Evolutionary conservation across 257 asterid genomes (phyloP), one percentile per base, ranked within the genome.

Genomic region (Solanum peruvianum): DNA sequence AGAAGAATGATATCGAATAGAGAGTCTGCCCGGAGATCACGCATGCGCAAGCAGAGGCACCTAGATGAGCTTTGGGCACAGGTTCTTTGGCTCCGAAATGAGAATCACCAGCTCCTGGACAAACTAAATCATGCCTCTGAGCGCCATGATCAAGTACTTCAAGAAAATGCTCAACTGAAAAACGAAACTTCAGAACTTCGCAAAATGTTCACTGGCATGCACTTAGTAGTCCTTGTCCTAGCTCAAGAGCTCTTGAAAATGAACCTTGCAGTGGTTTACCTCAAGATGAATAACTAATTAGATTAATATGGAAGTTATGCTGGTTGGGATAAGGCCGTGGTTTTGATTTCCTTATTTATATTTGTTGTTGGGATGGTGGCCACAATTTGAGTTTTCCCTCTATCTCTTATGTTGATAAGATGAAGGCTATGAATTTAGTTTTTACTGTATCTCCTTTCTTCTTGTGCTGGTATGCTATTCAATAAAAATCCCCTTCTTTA

Each of bases 51-150:
- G 88, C 98, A 95, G 83, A 96, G 91, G 90, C 99, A 95, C 86
- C 88, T 96, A 83, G 98, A 94, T 44, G 99, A 94, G 93, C 98
- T 96, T 2, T 94, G 98, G 96, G 92, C 99, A 7, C 99, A 94
- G 88, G 96, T 96, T 18, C 90, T 93, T 13, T 93, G 95, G 94
- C 96, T 96, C 41, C 89, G 96, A 3, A 93, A 93, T 41, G 99
- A 96, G 95, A 96, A 96, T 56, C 97, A 92, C 76, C 94, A 92
- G 67, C 96, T 96, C 87, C 70, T 92, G 3, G 95, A 93, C 47
- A 93, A 93, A 88, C 91, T 96, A 83, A 93, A 92, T 92, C 93
- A 92, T 45, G 92, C 87, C 4, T 89, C 98, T 0, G 98, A 96
- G 77, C 84, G 81, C 67, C 96, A 93, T 16, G 95, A 94, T 47